Conservation (phyloP, 306 rosid genomes). For the Medicago arabica region DNA sequence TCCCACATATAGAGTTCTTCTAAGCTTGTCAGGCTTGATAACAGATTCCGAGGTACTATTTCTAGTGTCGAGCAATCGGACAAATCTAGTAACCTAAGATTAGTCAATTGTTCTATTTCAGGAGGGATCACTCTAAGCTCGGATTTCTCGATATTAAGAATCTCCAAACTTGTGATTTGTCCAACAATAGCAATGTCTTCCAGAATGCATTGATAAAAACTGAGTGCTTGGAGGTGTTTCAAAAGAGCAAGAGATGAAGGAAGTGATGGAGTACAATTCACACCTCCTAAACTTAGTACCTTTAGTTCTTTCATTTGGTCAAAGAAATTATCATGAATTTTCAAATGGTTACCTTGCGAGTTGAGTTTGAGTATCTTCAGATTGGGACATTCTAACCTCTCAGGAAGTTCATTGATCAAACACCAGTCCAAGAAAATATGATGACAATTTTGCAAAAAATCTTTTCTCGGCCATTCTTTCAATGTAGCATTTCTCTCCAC, state of each 20-base stretch:
- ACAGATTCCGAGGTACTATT: constrained; percentile 32
- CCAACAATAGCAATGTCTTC: constrained; percentile 45
- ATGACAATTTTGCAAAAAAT: constrained; percentile 31
- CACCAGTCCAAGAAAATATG: constrained; percentile 45
- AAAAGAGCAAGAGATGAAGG: constrained; percentile 39
- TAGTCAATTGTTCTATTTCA: constrained; percentile 37
- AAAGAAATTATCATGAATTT: constrained; percentile 46
- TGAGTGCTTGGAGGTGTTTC: constrained; percentile 45
- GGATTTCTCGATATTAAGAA: constrained; percentile 45
- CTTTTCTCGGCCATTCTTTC: constrained; percentile 45
- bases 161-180: constrained; percentile 39
- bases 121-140: constrained; percentile 40
- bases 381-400: constrained; percentile 47
- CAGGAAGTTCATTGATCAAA: constrained; percentile 42
- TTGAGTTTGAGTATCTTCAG: constrained; percentile 43
- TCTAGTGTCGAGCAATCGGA: constrained; percentile 39
- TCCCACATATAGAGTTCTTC: constrained; percentile 50
- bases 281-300: constrained; percentile 44
- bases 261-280: constrained; percentile 39
- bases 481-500: constrained; percentile 21
- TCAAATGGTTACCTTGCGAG: constrained; percentile 38
- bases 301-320: constrained; percentile 43
- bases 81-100: constrained; percentile 47
- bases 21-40: constrained; percentile 44
- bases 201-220: constrained; percentile 43